phyloP scores from a whole-genome alignment of 192 early-diverging fungal species.

The Coemansia sp. region DNA sequence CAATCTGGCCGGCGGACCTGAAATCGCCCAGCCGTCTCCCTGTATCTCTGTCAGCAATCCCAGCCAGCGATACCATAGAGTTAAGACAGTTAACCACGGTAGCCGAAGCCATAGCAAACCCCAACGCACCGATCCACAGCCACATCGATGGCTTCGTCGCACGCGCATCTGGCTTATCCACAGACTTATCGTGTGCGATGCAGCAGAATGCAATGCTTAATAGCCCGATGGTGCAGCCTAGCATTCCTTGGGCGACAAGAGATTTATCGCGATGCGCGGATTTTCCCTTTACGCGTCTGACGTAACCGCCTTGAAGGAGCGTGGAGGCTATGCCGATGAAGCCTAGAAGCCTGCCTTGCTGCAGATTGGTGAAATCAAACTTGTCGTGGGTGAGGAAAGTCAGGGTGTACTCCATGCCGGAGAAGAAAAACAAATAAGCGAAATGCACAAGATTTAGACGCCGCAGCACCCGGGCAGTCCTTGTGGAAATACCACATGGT shows the following conservation, averaged over 20 bases:
- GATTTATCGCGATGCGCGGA: conserved; percentile 39
- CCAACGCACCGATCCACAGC: conserved; percentile 77
- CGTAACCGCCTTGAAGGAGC: conserved; percentile 91
- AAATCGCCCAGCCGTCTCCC: conserved; percentile 84
- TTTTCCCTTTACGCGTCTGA: conserved; percentile 72
- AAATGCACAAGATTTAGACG: conserved; percentile 79
- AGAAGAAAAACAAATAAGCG: conserved; percentile 88
- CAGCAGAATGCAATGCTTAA: conserved; percentile 60
- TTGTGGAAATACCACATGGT: neutral
- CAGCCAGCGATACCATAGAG: conserved; percentile 53
- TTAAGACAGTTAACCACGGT: conserved; percentile 95
- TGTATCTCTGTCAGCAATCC: conserved; percentile 21
- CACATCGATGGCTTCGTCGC: conserved; percentile 17
- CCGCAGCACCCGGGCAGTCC: conserved; percentile 26
- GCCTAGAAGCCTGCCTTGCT: conserved; percentile 86
- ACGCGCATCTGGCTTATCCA: too few relatives aligned
- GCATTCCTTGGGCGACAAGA: conserved; percentile 79
- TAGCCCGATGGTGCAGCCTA: conserved; percentile 67
- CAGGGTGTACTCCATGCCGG: conserved; percentile 98
- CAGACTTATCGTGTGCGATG: conserved; percentile 21
- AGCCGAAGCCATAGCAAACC: conserved; percentile 87
- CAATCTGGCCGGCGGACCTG: conserved; percentile 86
- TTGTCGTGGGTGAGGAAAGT: conserved; percentile 95
- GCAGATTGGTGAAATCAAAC: conserved; percentile 80
- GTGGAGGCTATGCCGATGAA: conserved; percentile 88